phyloP scores from a whole-genome alignment of 305 asterid species.

The Fraxinus greggii region DNA sequence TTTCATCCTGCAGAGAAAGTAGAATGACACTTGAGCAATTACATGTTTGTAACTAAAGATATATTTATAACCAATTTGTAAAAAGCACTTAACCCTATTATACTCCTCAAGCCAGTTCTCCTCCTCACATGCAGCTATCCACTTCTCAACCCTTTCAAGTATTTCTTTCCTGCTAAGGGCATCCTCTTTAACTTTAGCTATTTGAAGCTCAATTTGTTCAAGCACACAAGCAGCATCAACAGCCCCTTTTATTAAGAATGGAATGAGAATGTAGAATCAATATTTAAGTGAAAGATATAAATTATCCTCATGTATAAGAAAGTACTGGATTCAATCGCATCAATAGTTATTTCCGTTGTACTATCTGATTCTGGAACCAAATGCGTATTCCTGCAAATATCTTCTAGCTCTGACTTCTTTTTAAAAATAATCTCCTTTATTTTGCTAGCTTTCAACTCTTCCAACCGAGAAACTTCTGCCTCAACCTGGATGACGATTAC shows the following conservation, averaged over 20 bases:
- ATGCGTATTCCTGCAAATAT: conserved; percentile 45
- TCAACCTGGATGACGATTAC: conserved; percentile 35
- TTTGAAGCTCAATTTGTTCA: conserved; percentile 46
- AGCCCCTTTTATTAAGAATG: conserved; percentile 31
- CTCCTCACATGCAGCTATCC: conserved; percentile 54
- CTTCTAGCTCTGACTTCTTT: conserved; percentile 49
- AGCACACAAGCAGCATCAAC: conserved; percentile 44
- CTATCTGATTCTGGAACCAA: conserved; percentile 40
- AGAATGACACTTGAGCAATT: not conserved
- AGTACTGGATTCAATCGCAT: conserved; percentile 56
- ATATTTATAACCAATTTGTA: too few species aligned
- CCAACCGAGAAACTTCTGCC: conserved; percentile 46
- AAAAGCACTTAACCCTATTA: conserved; percentile 34
- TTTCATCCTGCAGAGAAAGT: not conserved
- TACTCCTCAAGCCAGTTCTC: conserved; percentile 63
- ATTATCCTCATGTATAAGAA: not conserved
- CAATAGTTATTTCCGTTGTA: conserved; percentile 39
- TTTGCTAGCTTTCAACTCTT: conserved; percentile 47
- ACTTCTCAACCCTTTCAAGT: conserved; percentile 54
- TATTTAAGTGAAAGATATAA: not conserved
- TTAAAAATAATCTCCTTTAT: conserved; percentile 54
- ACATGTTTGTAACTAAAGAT: not conserved
- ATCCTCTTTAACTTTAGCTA: conserved; percentile 48
- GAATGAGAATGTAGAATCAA: not conserved
- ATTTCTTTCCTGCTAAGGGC: conserved; percentile 51